Percentiles rank a stretch among this genome's conserved stretches.
Evolutionary conservation across 805 yeast species (phyloP).

Genomic region (Candida vaughaniae): DNA sequence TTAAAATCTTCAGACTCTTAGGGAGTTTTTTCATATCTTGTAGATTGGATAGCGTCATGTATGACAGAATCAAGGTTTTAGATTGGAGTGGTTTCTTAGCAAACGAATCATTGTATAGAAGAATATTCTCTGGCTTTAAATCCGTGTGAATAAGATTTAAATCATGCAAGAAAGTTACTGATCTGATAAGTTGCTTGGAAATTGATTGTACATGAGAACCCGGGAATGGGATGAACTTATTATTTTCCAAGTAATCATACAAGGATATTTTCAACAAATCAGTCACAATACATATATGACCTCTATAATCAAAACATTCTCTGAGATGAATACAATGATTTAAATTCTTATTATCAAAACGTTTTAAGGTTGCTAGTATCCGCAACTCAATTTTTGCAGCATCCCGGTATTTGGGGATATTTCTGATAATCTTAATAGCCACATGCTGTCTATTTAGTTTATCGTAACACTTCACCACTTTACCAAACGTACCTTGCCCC

Average conservation of each 20-base stretch:
- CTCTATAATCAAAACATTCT: conserved; percentile 89
- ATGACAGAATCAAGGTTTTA: conserved; percentile 34
- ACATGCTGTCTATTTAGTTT: conserved; percentile 55
- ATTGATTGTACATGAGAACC: conserved; percentile 90
- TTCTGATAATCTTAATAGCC: conserved; percentile 90
- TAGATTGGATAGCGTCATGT: conserved; percentile 22
- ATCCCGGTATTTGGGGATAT: conserved; percentile 91
- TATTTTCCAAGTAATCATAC: conserved; percentile 85
- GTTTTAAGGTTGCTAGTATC: conserved; percentile 69
- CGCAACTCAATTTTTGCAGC: conserved; percentile 92
- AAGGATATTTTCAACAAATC: conserved; percentile 81
- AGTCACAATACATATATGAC: conserved; percentile 93
- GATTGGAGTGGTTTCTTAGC: conserved; percentile 34
- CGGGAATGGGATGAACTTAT: conserved; percentile 86
- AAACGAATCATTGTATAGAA: conserved; percentile 57
- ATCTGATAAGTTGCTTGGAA: conserved; percentile 77
- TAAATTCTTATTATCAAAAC: conserved; percentile 63
- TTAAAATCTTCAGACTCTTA: conserved; percentile 49
- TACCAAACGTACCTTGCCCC: conserved; percentile 94
- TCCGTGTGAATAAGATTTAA: conserved; percentile 92
- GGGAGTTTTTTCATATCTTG: conserved; percentile 26
- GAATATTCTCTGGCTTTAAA: conserved; percentile 91
- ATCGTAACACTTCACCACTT: conserved; percentile 83
- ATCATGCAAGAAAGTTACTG: conserved; percentile 88
- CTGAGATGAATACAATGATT: conserved; percentile 82